phyloP scores from a whole-genome alignment of 495 filamentous ascomycete genomes.

The Aspergillus biplanus region DNA sequence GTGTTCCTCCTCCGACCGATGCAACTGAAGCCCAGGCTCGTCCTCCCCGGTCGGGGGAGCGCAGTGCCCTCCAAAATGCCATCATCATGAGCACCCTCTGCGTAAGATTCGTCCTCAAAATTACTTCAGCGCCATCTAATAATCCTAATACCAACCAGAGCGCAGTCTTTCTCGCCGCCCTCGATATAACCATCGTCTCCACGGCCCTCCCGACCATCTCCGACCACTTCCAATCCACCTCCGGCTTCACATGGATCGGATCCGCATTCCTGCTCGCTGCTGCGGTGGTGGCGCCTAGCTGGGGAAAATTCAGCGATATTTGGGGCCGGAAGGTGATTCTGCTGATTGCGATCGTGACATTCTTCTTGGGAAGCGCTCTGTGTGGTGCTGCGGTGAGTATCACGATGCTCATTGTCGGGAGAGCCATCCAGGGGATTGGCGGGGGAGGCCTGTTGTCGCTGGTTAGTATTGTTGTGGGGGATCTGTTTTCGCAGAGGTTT shows the following conservation, averaged over 20 bases:
- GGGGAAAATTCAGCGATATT: slow-evolving; percentile 74
- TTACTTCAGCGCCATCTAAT: no score
- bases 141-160: no score
- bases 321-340: slow-evolving; percentile 77
- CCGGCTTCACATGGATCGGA: slow-evolving; percentile 60
- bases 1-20: no score
- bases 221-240: slow-evolving; percentile 44
- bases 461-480: slow-evolving; percentile 72
- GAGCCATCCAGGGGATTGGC: slow-evolving; percentile 72
- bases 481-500: slow-evolving; percentile 54
- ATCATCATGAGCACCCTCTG: no score
- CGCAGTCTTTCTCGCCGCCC: slow-evolving; percentile 50
- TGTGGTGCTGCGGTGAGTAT: slow-evolving; percentile 62
- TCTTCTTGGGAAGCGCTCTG: slow-evolving; percentile 68
- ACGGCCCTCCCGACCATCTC: slow-evolving; percentile 56
- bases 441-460: slow-evolving; percentile 73
- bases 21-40: no score
- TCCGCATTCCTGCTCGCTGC: slow-evolving; percentile 46
- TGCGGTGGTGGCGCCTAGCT: slow-evolving; percentile 36
- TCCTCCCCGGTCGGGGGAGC: no score
- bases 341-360: slow-evolving; percentile 62
- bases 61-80: no score
- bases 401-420: slow-evolving; percentile 67
- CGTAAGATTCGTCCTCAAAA: no score
- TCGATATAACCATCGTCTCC: slow-evolving; percentile 59